Evolutionary conservation across 2,329 filamentous ascomycete genomes (phyloP).

Genomic region (Blastomyces parvus): DNA sequence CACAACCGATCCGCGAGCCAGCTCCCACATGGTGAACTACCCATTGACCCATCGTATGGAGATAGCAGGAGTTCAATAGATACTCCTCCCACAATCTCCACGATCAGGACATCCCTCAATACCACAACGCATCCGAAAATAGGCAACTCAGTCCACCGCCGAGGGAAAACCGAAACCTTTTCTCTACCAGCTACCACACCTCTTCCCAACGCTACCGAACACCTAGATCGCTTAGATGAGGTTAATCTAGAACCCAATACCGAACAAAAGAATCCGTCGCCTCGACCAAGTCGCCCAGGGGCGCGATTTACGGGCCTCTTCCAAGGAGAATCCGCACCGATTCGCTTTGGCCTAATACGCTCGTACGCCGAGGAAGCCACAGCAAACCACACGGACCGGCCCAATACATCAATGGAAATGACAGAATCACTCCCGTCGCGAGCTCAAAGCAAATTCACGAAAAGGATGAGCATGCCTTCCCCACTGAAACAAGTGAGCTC

Average conservation of each 20-base stretch:
- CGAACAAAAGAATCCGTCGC: not conserved
- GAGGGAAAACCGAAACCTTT: constrained; percentile 10
- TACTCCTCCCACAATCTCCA: not conserved
- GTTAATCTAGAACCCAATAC: not conserved
- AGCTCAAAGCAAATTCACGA: constrained; percentile 18
- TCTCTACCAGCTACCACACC: not conserved
- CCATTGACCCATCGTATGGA: not conserved
- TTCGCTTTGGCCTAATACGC: not conserved
- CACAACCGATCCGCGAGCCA: not conserved
- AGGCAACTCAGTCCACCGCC: constrained; percentile 5
- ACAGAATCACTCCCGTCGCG: not conserved
- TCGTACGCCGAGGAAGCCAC: not conserved
- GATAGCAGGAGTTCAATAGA: not conserved
- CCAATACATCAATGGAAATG: not conserved
- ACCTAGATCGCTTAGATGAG: not conserved
- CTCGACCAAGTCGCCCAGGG: not conserved
- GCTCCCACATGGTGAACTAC: not conserved
- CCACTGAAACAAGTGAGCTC: constrained; percentile 28
- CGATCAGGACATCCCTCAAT: not conserved
- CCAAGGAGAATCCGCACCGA: constrained; percentile 2
- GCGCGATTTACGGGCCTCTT: constrained; percentile 2
- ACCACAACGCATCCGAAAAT: not conserved
- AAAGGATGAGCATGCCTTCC: constrained; percentile 24
- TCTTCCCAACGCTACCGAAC: not conserved
- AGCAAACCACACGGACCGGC: not conserved